Evolutionary conservation across 2,329 filamentous ascomycete species (phyloP), one percentile per base, ranked within the genome.

Genomic region (Claviceps fusiformis): DNA sequence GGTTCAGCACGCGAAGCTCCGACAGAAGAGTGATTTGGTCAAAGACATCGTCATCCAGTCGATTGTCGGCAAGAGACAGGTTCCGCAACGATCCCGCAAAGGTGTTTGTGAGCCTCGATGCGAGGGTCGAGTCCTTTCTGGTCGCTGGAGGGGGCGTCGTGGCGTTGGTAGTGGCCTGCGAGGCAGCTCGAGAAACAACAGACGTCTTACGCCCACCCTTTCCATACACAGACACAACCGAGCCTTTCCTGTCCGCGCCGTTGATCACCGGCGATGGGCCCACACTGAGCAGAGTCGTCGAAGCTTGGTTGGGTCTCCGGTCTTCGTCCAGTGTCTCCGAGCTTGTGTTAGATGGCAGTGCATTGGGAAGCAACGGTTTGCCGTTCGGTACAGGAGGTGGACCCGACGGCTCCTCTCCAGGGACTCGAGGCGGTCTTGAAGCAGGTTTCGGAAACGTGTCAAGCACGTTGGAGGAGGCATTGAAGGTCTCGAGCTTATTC

Each of bases 391-490:
- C 61, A 6, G 66, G 66, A 11, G 70, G 68, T 9, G 64, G 67
- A 8, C 63, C 66, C 24, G 62, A 59, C 6, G 65, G 58, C 29
- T 76, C 67, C 35, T 83, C 80, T 9, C 75, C 76, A 3, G 80
- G 79, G 10, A 78, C 69, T 52, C 86, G 82, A 19, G 83, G 80
- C 50, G 82, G 74, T 50, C 88, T 82, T 9, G 86, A 86, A 1
- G 84, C 79, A 27, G 89, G 89, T 66, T 95, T 96, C 1, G 93
- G 93, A 65, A 98, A 97, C 45, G 81, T 83, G 52, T 91, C 86
- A 24, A 98, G 76, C 7, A 97, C 85, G 62, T 98, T 98, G 11
- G 93, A 96, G 0, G 92, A 97, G 13, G 95, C 85, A 63, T 98
- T 98, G 57, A 98, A 79, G 0, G 86, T 92, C 69, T 97, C 91